These are phyloP conservation scores for Pleurotus pulmonarius DNA, from an alignment of 768 basidiomycete genomes.

Conservation along the genomic window DNA sequence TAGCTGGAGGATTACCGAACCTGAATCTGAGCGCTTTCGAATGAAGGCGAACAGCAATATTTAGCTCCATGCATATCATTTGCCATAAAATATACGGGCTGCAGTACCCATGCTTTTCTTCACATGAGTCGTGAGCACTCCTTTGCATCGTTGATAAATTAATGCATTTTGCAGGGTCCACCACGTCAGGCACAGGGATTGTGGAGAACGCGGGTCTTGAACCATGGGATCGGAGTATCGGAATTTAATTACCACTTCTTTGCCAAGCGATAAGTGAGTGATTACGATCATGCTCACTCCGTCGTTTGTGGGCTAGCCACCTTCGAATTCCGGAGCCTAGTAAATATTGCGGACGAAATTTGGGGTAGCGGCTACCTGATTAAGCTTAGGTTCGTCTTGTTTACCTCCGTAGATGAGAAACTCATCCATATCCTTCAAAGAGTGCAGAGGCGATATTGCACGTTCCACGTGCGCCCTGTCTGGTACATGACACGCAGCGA, in stretches of 20 bases:
- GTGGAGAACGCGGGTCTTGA: neutral
- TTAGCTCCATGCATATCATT: neutral
- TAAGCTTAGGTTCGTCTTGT: too few relatives aligned
- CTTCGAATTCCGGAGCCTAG: too few relatives aligned
- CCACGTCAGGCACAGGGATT: neutral
- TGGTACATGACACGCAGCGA: too few relatives aligned
- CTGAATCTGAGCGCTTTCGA: conserved; percentile 1
- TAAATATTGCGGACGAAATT: too few relatives aligned
- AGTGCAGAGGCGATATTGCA: too few relatives aligned
- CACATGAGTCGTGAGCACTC: neutral
- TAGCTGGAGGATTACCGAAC: neutral
- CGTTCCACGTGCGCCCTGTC: too few relatives aligned
- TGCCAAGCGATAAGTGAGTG: neutral
- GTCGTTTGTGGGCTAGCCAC: too few relatives aligned
- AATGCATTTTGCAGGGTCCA: neutral
- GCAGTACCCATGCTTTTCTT: neutral
- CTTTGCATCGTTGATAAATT: neutral
- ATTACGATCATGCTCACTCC: too few relatives aligned
- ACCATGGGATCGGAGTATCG: conserved; percentile 3
- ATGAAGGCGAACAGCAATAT: neutral
- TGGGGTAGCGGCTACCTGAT: too few relatives aligned
- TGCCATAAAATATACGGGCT: neutral
- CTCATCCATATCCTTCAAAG: too few relatives aligned
- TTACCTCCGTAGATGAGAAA: too few relatives aligned
- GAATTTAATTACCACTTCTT: neutral